Evolutionary conservation across 306 rosid species (phyloP).

Genomic region (Trichosanthes cucumerina): DNA sequence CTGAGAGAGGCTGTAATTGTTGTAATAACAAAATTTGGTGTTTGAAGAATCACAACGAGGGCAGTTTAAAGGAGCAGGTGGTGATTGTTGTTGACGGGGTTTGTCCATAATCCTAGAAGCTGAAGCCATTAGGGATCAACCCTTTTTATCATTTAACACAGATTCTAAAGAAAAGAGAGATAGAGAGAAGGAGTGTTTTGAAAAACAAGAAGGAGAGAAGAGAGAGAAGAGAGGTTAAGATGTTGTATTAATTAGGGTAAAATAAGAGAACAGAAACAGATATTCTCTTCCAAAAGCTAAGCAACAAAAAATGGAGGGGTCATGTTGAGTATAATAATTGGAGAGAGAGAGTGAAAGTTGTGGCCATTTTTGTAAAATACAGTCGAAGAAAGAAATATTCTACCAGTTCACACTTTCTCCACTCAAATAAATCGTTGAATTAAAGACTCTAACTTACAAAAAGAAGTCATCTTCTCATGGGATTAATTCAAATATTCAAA

Average conservation of each 20-base stretch:
- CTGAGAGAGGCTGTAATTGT: slow-evolving; percentile 92
- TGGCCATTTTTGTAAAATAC: slow-evolving; percentile 58
- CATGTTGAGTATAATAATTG: slow-evolving; percentile 72
- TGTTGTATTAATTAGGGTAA: slow-evolving; percentile 44
- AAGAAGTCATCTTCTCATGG: not conserved
- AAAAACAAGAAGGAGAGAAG: not conserved
- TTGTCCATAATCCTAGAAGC: slow-evolving; percentile 45
- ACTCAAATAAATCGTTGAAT: not conserved
- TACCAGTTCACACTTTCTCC: slow-evolving; percentile 46
- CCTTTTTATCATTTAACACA: slow-evolving; percentile 39
- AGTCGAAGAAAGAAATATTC: slow-evolving; percentile 41
- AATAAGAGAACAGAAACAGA: slow-evolving; percentile 32
- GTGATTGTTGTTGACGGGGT: slow-evolving; percentile 24
- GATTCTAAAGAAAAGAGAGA: slow-evolving; percentile 16
- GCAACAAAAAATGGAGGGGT: slow-evolving; percentile 56
- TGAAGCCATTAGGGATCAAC: slow-evolving; percentile 34
- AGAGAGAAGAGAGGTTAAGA: slow-evolving; percentile 23
- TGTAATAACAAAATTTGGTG: slow-evolving; percentile 95
- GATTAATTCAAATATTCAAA: not conserved
- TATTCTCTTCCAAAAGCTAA: slow-evolving; percentile 83
- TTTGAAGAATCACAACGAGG: slow-evolving; percentile 93
- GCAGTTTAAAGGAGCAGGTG: slow-evolving; percentile 50
- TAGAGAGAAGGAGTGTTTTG: not conserved
- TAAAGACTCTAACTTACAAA: not conserved
- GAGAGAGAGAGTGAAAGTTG: slow-evolving; percentile 37